Evolutionary conservation across 2,329 filamentous ascomycete species (phyloP).

Genomic region (Albifimbria verrucaria): DNA sequence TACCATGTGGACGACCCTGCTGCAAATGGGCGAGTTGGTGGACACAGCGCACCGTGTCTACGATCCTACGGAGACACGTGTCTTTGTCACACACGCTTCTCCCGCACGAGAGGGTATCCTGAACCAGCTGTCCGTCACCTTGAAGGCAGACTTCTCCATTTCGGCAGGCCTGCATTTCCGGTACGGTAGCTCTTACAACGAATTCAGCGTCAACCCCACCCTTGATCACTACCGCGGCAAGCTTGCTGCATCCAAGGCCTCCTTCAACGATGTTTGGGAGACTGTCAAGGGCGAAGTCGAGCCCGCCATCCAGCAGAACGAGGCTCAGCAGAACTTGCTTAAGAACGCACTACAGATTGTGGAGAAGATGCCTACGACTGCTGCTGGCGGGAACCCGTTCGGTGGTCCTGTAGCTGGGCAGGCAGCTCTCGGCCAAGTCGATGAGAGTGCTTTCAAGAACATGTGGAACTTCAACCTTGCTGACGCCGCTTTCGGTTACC

Average conservation of each 20-base stretch:
- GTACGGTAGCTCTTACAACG: conserved; percentile 98
- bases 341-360: conserved; percentile 90
- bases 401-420: conserved; percentile 77
- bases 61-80: conserved; percentile 92
- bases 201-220: conserved; percentile 98
- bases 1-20: conserved; percentile 98
- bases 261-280: conserved; percentile 99
- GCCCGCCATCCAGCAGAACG: conserved; percentile 88
- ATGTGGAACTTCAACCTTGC: conserved; percentile 99
- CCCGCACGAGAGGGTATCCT: conserved; percentile 93
- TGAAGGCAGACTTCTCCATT: conserved; percentile 97
- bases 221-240: conserved; percentile 98
- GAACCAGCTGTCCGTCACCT: conserved; percentile 93
- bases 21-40: conserved; percentile 97
- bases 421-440: conserved; percentile 77
- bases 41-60: conserved; percentile 98
- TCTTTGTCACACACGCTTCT: conserved; percentile 96
- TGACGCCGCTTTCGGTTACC: conserved; percentile 93
- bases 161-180: conserved; percentile 97
- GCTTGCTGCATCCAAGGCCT: conserved; percentile 94
- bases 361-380: conserved; percentile 95
- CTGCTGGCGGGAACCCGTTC: conserved; percentile 94
- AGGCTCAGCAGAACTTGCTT: conserved; percentile 87
- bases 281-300: conserved; percentile 96
- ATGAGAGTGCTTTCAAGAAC: conserved; percentile 99